phyloP scores from a whole-genome alignment of 306 rosid genomes.

The Trifolium repens region DNA sequence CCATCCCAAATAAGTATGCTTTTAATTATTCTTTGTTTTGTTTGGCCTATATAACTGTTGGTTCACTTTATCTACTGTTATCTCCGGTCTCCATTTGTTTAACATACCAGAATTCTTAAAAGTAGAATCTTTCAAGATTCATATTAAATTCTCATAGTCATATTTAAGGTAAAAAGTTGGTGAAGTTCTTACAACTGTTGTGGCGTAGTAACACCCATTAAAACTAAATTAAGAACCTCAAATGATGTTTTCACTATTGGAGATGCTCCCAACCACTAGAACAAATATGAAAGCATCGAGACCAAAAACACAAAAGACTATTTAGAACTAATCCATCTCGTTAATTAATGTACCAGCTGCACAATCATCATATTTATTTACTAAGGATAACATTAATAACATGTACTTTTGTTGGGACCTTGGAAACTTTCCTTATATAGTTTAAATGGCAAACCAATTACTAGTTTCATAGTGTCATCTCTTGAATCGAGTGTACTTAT shows the following conservation, averaged over 20 bases:
- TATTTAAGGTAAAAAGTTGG: background rate
- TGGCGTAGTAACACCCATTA: background rate
- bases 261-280: background rate
- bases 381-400: constrained; percentile 29
- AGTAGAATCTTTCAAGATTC: background rate
- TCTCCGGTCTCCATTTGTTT: background rate
- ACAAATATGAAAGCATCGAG: constrained; percentile 1
- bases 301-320: constrained; percentile 5
- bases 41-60: too few species aligned
- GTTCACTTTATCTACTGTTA: too few species aligned
- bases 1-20: too few species aligned
- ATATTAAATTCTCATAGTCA: background rate
- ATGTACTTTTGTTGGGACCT: constrained; percentile 39
- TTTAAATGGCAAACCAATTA: constrained; percentile 39
- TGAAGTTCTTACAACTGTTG: background rate
- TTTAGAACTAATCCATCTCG: constrained; percentile 34
- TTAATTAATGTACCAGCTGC: constrained; percentile 27
- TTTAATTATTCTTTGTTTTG: too few species aligned
- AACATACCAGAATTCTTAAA: background rate
- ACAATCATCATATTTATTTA: constrained; percentile 26
- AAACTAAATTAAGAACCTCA: background rate
- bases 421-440: constrained; percentile 37
- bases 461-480: constrained; percentile 43
- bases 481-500: constrained; percentile 43
- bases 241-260: background rate